phyloP scores from a whole-genome alignment of 768 basidiomycete species.

The Mycena haematopus region DNA sequence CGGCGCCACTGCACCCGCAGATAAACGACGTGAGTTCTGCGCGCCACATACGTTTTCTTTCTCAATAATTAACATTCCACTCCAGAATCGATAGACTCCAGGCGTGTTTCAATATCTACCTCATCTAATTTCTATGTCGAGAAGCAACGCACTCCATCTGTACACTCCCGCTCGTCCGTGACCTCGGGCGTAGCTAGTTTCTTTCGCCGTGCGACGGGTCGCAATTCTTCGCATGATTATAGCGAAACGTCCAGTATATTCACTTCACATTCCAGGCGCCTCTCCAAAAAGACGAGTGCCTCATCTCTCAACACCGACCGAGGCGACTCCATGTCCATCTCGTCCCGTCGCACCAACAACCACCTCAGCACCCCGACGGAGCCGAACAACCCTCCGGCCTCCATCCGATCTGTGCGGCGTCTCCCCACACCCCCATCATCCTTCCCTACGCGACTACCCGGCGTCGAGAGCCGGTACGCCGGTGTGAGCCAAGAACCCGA shows the following conservation, averaged over 20 bases:
- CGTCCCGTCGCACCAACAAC: conserved; percentile 49
- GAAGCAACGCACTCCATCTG: conserved; percentile 51
- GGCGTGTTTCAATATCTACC: conserved; percentile 49
- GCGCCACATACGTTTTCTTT: conserved; percentile 5
- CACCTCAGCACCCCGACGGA: conserved; percentile 34
- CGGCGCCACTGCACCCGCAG: conserved; percentile 36
- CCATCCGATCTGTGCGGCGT: conserved; percentile 52
- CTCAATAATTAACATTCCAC: not conserved
- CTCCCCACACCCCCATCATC: conserved; percentile 66
- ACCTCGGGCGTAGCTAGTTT: conserved; percentile 58
- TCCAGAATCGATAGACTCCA: conserved; percentile 41
- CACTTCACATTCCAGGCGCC: conserved; percentile 33
- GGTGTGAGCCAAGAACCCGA: conserved; percentile 41
- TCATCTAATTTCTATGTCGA: conserved; percentile 41
- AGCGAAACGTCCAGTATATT: conserved; percentile 56
- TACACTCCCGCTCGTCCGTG: conserved; percentile 59
- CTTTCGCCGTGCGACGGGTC: conserved; percentile 56
- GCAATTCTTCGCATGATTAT: conserved; percentile 48
- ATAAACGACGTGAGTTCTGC: conserved; percentile 41
- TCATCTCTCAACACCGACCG: conserved; percentile 54
- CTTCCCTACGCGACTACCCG: conserved; percentile 48
- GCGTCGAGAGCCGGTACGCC: conserved; percentile 47
- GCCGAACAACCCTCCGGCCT: conserved; percentile 48
- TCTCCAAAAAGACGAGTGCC: conserved; percentile 58
- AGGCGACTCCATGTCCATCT: conserved; percentile 50